Conservation (phyloP, 2,329 filamentous ascomycete species). For the Fusarium sp. region DNA sequence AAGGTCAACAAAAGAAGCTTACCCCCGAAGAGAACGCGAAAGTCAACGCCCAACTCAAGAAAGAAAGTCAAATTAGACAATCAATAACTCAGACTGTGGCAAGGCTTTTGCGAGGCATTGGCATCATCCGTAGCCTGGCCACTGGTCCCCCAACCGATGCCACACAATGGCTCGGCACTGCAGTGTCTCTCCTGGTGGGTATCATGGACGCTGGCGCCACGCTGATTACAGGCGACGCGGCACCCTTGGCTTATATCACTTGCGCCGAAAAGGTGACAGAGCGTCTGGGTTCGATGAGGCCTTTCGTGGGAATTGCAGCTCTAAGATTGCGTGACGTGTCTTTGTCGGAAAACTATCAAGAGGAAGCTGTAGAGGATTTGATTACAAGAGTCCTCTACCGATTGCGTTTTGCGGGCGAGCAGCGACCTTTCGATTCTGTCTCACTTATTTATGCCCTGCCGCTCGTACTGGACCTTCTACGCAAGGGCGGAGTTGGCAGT, state of each 20-base stretch:
- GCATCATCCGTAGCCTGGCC: conserved; percentile 84
- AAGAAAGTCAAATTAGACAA: conserved; percentile 82
- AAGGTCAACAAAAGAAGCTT: conserved; percentile 89
- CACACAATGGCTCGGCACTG: conserved; percentile 86
- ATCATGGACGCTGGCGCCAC: conserved; percentile 84
- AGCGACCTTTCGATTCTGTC: conserved; percentile 90
- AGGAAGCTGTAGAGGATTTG: conserved; percentile 85
- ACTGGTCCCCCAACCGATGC: conserved; percentile 90
- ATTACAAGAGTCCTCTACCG: conserved; percentile 91
- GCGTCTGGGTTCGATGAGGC: conserved; percentile 79
- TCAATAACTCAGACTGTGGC: conserved; percentile 77
- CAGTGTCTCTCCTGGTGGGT: conserved; percentile 77
- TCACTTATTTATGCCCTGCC: conserved; percentile 90
- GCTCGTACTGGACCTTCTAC: conserved; percentile 81
- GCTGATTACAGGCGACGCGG: conserved; percentile 81
- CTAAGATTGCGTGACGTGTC: conserved; percentile 81
- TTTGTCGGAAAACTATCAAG: conserved; percentile 75
- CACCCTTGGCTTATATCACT: conserved; percentile 80
- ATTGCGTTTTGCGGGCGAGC: conserved; percentile 88
- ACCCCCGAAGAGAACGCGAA: conserved; percentile 89
- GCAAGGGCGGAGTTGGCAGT: conserved; percentile 79
- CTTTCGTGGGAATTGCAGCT: conserved; percentile 89
- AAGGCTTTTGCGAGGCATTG: conserved; percentile 82
- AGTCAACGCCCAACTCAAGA: conserved; percentile 88
- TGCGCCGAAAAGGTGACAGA: conserved; percentile 80